phyloP scores from a whole-genome alignment of 1,139 yeast species.

The Saccharomyces hybrid region DNA sequence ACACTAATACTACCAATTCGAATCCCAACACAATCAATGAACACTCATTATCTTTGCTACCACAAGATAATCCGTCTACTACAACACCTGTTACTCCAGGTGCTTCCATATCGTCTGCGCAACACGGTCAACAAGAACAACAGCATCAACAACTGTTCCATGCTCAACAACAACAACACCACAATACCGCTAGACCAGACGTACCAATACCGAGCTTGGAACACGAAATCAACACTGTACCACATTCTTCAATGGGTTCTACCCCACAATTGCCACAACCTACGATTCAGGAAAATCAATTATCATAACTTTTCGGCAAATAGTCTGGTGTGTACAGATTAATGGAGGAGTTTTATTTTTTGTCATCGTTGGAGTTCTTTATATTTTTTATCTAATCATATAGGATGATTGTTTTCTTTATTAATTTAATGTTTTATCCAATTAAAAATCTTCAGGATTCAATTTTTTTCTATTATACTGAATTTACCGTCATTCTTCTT shows the following conservation, averaged over 20 bases:
- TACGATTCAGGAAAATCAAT: background rate
- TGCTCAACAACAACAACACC: conserved; percentile 2
- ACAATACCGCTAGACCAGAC: conserved; percentile 1
- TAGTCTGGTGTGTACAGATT: background rate
- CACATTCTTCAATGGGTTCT: background rate
- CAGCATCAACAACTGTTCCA: conserved; percentile 1
- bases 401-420: background rate
- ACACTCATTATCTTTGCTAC: background rate
- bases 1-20: conserved; percentile 2
- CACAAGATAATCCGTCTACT: background rate
- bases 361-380: background rate
- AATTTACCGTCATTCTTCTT: background rate
- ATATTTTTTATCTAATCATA: background rate
- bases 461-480: no score
- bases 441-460: no score
- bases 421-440: no score
- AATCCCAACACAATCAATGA: conserved; percentile 1
- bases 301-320: background rate
- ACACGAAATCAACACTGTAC: background rate
- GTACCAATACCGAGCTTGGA: background rate
- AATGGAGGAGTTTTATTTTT: background rate
- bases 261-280: conserved; percentile 1
- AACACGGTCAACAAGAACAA: background rate
- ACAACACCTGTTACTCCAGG: background rate
- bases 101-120: background rate